Evolutionary conservation across 2,329 filamentous ascomycete species (phyloP).

Genomic region (Talaromyces atroroseus): DNA sequence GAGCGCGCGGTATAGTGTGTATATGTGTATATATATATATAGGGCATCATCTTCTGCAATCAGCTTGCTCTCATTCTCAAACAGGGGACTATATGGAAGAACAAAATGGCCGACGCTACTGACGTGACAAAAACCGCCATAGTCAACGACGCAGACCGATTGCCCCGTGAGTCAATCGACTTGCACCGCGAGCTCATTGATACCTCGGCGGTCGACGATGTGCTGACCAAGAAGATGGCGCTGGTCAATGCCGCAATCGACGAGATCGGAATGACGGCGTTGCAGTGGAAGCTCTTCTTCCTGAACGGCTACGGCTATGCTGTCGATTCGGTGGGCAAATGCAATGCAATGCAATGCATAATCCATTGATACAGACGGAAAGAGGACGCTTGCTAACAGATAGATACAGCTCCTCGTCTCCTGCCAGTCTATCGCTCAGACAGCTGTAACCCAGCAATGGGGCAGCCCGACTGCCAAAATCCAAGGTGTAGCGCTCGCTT

Average conservation of each 20-base stretch:
- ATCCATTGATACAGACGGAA: too few relatives aligned
- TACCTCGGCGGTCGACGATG: conserved; percentile 28
- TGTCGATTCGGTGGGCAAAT: conserved; percentile 2
- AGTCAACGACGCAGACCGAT: too few relatives aligned
- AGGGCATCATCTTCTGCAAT: too few relatives aligned
- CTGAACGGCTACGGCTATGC: conserved; percentile 56
- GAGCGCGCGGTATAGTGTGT: too few relatives aligned
- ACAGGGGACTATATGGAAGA: too few relatives aligned
- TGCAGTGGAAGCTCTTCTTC: conserved; percentile 57
- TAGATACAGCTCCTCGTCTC: conserved; percentile 1
- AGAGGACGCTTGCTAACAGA: not conserved
- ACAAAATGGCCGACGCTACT: too few relatives aligned
- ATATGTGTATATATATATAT: too few relatives aligned
- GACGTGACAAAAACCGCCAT: too few relatives aligned
- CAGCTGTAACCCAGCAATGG: conserved; percentile 3
- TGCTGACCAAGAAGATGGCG: conserved; percentile 36
- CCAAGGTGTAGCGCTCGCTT: conserved; percentile 4
- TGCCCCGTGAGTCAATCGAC: conserved; percentile 3
- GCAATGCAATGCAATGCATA: too few relatives aligned
- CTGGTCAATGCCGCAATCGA: conserved; percentile 42
- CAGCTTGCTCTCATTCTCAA: too few relatives aligned
- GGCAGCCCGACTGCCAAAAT: conserved; percentile 1
- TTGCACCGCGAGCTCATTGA: conserved; percentile 4
- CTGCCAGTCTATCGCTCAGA: conserved; percentile 8
- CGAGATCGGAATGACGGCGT: conserved; percentile 57